These are phyloP conservation scores for Oldenlandia corymbosa DNA, from an alignment of 257 asterid species.

Conservation along the genomic window DNA sequence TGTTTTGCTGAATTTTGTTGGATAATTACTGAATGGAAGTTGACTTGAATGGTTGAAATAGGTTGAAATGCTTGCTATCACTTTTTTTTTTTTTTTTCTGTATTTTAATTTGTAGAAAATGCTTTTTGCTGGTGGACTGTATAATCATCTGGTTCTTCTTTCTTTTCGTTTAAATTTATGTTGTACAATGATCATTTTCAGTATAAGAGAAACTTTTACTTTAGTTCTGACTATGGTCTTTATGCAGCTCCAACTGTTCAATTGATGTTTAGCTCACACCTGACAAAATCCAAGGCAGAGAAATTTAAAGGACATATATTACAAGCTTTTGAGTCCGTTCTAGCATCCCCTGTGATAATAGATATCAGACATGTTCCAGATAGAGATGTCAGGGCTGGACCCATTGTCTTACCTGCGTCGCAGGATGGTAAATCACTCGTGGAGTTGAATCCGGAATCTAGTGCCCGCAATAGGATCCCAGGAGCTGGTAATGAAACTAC, in stretches of 20 bases:
- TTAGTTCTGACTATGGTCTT: constrained; percentile 8
- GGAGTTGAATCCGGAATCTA: constrained; percentile 6
- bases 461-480: constrained; percentile 6
- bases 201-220: background rate
- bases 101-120: background rate
- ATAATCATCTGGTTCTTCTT: too few relatives aligned
- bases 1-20: background rate
- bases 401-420: constrained; percentile 42
- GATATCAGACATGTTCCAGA: constrained; percentile 71
- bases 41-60: background rate
- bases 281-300: constrained; percentile 70
- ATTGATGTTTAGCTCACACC: constrained; percentile 63
- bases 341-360: constrained; percentile 66
- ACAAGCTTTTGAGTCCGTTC: constrained; percentile 86
- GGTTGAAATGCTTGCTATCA: background rate
- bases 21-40: background rate
- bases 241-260: constrained; percentile 88
- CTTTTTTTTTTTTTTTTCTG: background rate
- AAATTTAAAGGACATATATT: constrained; percentile 58
- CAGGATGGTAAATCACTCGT: constrained; percentile 26
- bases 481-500: constrained; percentile 25
- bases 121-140: background rate
- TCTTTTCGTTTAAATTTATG: too few relatives aligned
- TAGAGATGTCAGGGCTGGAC: constrained; percentile 32
- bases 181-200: background rate